These are phyloP conservation scores for Sanghuangporus sanghuang DNA, from an alignment of 1,284 basidiomycete species.

Conservation along the genomic window DNA sequence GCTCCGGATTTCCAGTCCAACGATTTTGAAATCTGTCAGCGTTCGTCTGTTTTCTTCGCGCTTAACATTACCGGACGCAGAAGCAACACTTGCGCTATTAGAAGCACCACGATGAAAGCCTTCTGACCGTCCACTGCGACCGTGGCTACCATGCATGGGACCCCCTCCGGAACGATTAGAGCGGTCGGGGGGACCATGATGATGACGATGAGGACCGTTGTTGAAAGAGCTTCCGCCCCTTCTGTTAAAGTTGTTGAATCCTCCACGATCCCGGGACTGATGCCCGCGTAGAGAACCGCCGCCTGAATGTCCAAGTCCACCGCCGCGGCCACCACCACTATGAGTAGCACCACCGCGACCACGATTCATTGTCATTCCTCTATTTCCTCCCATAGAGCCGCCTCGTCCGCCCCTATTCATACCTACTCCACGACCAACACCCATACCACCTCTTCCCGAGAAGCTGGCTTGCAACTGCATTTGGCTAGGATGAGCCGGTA, in stretches of 20 bases:
- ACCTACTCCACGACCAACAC: conserved; percentile 30
- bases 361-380: conserved; percentile 34
- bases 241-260: conserved; percentile 53
- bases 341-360: conserved; percentile 26
- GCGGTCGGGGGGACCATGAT: conserved; percentile 35
- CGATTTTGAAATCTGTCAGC: conserved; percentile 93
- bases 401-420: conserved; percentile 42
- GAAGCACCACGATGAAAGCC: conserved; percentile 26
- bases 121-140: conserved; percentile 50
- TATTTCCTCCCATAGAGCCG: conserved; percentile 40
- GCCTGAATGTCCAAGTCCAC: conserved; percentile 23
- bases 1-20: conserved; percentile 77
- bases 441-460: conserved; percentile 18
- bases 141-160: conserved; percentile 21
- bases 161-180: conserved; percentile 28
- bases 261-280: conserved; percentile 51
- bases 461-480: conserved; percentile 15
- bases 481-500: conserved; percentile 6
- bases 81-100: conserved; percentile 2
- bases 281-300: conserved; percentile 48
- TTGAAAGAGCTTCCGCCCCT: conserved; percentile 63
- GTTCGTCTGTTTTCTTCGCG: conserved; percentile 80
- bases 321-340: conserved; percentile 19
- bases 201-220: conserved; percentile 32
- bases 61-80: conserved; percentile 45